These are phyloP conservation scores for Cynanchum wilfordii DNA, from an alignment of 257 asterid species.

Conservation along the genomic window DNA sequence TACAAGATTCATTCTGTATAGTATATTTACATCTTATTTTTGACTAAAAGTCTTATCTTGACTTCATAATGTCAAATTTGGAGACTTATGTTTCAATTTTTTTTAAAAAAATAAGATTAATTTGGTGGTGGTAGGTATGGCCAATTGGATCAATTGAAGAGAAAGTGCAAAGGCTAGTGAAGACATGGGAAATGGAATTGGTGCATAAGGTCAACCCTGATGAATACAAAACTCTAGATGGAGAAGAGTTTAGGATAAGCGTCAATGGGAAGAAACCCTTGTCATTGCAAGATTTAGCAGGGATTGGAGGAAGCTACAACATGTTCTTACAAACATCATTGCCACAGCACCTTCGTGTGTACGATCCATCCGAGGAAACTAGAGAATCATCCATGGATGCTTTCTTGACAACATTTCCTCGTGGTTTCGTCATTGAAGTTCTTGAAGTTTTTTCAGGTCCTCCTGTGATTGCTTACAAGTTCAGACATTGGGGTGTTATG, in stretches of 20 bases:
- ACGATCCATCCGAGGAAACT: conserved; percentile 55
- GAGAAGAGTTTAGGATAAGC: conserved; percentile 28
- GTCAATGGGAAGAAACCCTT: conserved; percentile 38
- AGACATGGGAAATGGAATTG: conserved; percentile 71
- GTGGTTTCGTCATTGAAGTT: conserved; percentile 66
- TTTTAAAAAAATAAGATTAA: too few species aligned
- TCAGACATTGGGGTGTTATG: conserved; percentile 83
- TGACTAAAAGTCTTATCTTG: too few species aligned
- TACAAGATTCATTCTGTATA: too few species aligned
- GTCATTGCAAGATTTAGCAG: conserved; percentile 32
- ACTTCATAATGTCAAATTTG: too few species aligned
- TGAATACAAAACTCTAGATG: conserved; percentile 39
- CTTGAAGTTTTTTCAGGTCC: conserved; percentile 70
- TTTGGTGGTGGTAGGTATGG: conserved; percentile 36
- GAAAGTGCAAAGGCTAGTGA: conserved; percentile 49
- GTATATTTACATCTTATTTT: too few species aligned
- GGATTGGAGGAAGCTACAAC: conserved; percentile 74
- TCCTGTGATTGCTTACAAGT: conserved; percentile 55
- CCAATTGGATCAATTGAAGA: conserved; percentile 53
- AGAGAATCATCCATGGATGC: conserved; percentile 47
- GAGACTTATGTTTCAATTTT: too few species aligned
- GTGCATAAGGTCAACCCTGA: conserved; percentile 51
- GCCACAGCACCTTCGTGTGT: conserved; percentile 47
- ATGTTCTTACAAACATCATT: conserved; percentile 59
- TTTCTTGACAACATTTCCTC: conserved; percentile 48